Evolutionary conservation across 2,329 filamentous ascomycete genomes (phyloP).

Genomic region (Colletotrichum brevisporum): DNA sequence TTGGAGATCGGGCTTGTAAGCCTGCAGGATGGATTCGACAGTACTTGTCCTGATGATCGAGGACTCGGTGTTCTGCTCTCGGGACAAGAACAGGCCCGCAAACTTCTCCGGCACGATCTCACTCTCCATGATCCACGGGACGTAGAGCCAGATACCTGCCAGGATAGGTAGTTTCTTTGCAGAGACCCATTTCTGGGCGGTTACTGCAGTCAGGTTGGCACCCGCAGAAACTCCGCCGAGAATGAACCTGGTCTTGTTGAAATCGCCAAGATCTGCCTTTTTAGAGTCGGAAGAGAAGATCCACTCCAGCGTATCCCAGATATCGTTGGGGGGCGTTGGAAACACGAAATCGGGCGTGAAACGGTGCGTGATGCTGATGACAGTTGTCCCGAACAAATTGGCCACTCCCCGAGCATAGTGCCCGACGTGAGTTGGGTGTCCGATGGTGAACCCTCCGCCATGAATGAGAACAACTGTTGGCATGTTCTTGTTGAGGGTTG

Average conservation of each 20-base stretch:
- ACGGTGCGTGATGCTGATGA: slow-evolving; percentile 61
- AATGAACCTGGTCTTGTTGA: slow-evolving; percentile 31
- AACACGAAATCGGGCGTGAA: slow-evolving; percentile 62
- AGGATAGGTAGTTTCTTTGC: slow-evolving; percentile 6
- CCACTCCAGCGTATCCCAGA: slow-evolving; percentile 51
- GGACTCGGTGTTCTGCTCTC: slow-evolving; percentile 57
- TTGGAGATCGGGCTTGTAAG: slow-evolving; percentile 48
- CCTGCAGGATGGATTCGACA: slow-evolving; percentile 45
- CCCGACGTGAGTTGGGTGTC: slow-evolving; percentile 13
- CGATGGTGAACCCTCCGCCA: slow-evolving; percentile 37
- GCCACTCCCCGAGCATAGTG: slow-evolving; percentile 19
- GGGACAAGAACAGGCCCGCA: slow-evolving; percentile 52
- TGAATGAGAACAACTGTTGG: slow-evolving; percentile 32
- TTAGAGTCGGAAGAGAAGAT: slow-evolving; percentile 20
- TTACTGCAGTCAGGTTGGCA: slow-evolving; percentile 39
- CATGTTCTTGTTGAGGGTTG: background rate
- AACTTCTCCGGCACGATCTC: slow-evolving; percentile 51
- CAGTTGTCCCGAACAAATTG: slow-evolving; percentile 17
- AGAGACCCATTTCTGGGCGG: slow-evolving; percentile 30
- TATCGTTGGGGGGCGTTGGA: slow-evolving; percentile 58
- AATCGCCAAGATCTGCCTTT: background rate
- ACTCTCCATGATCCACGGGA: slow-evolving; percentile 27
- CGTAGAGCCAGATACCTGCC: slow-evolving; percentile 24
- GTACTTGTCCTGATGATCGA: slow-evolving; percentile 49
- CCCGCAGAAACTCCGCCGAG: slow-evolving; percentile 42